Evolutionary conservation across 495 filamentous ascomycete genomes (phyloP).

Genomic region (Amphirosellinia nigrospora): DNA sequence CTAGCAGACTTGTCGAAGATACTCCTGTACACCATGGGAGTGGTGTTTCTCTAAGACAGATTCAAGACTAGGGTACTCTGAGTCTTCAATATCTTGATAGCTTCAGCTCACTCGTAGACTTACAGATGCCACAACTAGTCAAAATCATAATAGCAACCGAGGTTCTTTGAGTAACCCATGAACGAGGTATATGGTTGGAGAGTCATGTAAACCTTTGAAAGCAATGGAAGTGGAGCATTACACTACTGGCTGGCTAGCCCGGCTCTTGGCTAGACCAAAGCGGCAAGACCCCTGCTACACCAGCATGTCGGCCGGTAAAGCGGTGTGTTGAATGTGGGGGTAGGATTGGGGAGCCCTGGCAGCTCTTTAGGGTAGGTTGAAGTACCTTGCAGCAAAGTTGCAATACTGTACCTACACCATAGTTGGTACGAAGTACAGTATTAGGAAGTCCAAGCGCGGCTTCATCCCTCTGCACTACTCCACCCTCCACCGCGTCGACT

Average conservation of each 20-base stretch:
- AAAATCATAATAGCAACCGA: background rate
- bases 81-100: background rate
- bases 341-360: background rate
- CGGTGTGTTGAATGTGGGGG: conserved; percentile 17
- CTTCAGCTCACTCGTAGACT: background rate
- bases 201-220: background rate
- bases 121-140: background rate
- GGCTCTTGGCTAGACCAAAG: conserved; percentile 11
- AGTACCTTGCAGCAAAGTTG: conserved; percentile 15
- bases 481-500: conserved; percentile 13
- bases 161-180: background rate
- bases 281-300: conserved; percentile 12
- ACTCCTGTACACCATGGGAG: background rate
- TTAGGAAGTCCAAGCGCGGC: background rate
- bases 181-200: too few relatives aligned
- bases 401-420: background rate
- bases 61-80: too few relatives aligned
- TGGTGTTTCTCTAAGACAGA: too few relatives aligned
- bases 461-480: conserved; percentile 1
- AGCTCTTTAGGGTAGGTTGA: conserved; percentile 9
- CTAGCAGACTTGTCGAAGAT: background rate
- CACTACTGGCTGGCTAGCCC: background rate
- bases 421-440: background rate
- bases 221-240: background rate
- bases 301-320: conserved; percentile 15